Percentiles rank a stretch among this genome's conserved stretches.
These are phyloP conservation scores for Verticillium dahliae DNA, from an alignment of 2,329 filamentous ascomycete species.

Conservation along the genomic window DNA sequence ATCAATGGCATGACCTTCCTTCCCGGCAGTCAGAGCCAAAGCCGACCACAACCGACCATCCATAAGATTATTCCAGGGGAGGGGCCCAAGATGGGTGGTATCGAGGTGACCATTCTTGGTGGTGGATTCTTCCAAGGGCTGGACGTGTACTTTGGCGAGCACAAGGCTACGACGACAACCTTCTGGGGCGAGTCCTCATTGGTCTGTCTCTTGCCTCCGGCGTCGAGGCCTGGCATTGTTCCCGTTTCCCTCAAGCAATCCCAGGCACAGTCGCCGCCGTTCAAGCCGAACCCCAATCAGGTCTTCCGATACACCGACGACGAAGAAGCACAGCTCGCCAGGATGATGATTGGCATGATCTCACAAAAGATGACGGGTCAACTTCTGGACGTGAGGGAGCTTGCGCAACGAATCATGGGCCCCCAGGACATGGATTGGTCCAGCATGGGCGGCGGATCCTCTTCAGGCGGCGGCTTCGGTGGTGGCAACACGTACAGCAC, in stretches of 20 bases:
- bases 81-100: conserved; percentile 75
- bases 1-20: conserved; percentile 43
- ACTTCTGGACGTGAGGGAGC: conserved; percentile 53
- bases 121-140: conserved; percentile 70
- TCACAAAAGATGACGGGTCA: conserved; percentile 59
- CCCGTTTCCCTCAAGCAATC: conserved; percentile 61
- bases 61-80: conserved; percentile 79
- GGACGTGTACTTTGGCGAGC: conserved; percentile 76
- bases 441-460: conserved; percentile 21
- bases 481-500: conserved; percentile 38
- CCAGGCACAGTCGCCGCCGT: conserved; percentile 22
- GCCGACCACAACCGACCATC: conserved; percentile 48
- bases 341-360: conserved; percentile 59
- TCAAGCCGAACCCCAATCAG: conserved; percentile 32
- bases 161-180: conserved; percentile 62
- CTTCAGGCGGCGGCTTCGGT: conserved; percentile 25
- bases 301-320: conserved; percentile 71
- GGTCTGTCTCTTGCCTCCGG: conserved; percentile 71
- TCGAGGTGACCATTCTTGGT: conserved; percentile 80
- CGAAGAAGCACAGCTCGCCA: conserved; percentile 61
- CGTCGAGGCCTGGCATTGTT: conserved; percentile 60
- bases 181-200: conserved; percentile 78
- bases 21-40: conserved; percentile 9
- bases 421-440: conserved; percentile 42
- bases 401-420: conserved; percentile 54